Evolutionary conservation across 768 basidiomycete genomes (phyloP).

Genomic region (Suillus bovinus): DNA sequence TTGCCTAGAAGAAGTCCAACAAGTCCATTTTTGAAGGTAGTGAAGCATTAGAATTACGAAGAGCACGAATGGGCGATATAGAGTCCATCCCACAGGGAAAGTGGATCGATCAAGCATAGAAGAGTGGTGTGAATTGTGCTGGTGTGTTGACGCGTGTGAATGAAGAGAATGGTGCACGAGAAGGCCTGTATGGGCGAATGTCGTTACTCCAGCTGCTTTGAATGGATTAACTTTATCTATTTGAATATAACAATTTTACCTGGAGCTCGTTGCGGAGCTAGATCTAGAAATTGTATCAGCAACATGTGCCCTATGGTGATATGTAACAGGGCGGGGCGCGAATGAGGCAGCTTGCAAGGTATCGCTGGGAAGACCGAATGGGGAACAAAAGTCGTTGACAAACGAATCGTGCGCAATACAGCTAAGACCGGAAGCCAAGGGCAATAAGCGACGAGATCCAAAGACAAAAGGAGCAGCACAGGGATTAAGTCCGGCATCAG

Average conservation of each 20-base stretch:
- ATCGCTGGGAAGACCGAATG: slow-evolving; percentile 23
- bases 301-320: slow-evolving; percentile 17
- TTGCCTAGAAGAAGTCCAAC: background rate
- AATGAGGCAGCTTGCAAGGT: slow-evolving; percentile 15
- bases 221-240: slow-evolving; percentile 3
- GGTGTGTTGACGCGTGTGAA: slow-evolving; percentile 18
- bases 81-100: background rate
- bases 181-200: slow-evolving; percentile 19
- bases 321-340: slow-evolving; percentile 26
- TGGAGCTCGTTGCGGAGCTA: slow-evolving; percentile 35
- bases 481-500: slow-evolving; percentile 31
- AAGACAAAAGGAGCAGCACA: slow-evolving; percentile 34
- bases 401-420: slow-evolving; percentile 8
- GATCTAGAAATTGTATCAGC: slow-evolving; percentile 31
- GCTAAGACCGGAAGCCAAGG: slow-evolving; percentile 6
- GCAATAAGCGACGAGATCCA: slow-evolving; percentile 12
- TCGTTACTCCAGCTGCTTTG: slow-evolving; percentile 32
- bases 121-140: slow-evolving; percentile 11
- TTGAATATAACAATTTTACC: slow-evolving; percentile 20
- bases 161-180: slow-evolving; percentile 15
- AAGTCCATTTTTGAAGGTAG: background rate
- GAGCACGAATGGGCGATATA: slow-evolving; percentile 9
- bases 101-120: slow-evolving; percentile 21
- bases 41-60: slow-evolving; percentile 3
- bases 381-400: slow-evolving; percentile 7